Base-by-base conservation (phyloP, 2,329 filamentous ascomycete genomes). In the Trichoderma sp. region DNA sequence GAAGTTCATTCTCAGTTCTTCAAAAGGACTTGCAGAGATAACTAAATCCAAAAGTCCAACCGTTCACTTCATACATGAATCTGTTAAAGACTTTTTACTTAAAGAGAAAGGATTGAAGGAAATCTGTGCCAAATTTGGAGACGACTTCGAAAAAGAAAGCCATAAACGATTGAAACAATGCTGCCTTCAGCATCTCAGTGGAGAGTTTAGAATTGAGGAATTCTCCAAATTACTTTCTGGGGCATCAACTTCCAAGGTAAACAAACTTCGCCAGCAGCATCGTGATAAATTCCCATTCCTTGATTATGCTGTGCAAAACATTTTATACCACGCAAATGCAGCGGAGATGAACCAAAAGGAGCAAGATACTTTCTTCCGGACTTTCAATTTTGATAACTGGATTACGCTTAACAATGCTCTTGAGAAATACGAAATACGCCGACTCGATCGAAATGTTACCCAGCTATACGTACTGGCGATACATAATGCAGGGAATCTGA, bases 41-140 rank as follows among this genome's bases (percentile, higher is more conserved):
- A 81, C 78, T 0, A 76, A 73, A 28, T 70, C 73, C 0, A 70
- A 74, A 16, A 30, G 8, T 0, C 69, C 64, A 2, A 79, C 72
- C 0, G 78, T 84, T 1, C 83, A 85, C 64, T 85, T 59, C 70
- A 85, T 86, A 8, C 84, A 87, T 51, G 83, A 85, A 69, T 84
- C 84, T 0, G 83, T 86, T 0, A 73, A 79, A 8, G 83, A 85
- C 6, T 86, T 83, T 37, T 73, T 86, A 0, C 52, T 83, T 0
- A 78, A 78, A 13, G 77, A 79, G 1, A 61, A 72, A 1, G 79
- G 81, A 0, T 64, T 81, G 0, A 32, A 14, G 0, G 28, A 69
- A 0, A 37, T 76, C 1, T 64, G 70, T 63, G 30, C 54, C 0
- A 39, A 66, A 0, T 18, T 43, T 0, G 26, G 16, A 1, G 4